These are phyloP conservation scores for Boechera divaricarpa DNA, from an alignment of 345 rosid genomes.

Conservation along the genomic window DNA sequence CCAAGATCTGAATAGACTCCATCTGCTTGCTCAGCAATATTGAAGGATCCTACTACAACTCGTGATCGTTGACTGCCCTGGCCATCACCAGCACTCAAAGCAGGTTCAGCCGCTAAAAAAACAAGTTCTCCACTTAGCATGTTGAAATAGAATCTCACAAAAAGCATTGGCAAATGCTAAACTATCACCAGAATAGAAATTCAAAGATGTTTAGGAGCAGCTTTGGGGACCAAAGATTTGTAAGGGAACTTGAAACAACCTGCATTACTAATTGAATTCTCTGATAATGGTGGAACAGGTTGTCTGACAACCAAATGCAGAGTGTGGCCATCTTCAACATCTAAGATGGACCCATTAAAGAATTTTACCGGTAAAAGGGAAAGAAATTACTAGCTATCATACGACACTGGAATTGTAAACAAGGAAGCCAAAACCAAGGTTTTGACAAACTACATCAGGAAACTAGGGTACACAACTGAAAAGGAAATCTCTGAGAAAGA, in stretches of 20 bases:
- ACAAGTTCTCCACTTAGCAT: slow-evolving; percentile 28
- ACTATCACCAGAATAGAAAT: not conserved
- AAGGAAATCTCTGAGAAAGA: slow-evolving; percentile 8
- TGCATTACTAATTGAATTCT: slow-evolving; percentile 51
- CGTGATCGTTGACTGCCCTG: slow-evolving; percentile 51
- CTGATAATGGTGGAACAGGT: slow-evolving; percentile 52
- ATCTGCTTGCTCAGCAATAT: slow-evolving; percentile 61
- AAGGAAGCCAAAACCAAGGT: not conserved
- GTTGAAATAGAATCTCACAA: slow-evolving; percentile 13
- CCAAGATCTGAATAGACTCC: slow-evolving; percentile 57
- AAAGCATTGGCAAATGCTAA: not conserved
- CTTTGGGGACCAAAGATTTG: not conserved
- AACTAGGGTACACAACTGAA: slow-evolving; percentile 11
- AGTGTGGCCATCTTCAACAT: slow-evolving; percentile 72
- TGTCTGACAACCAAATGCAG: slow-evolving; percentile 67
- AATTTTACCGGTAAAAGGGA: slow-evolving; percentile 2
- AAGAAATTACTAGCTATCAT: not conserved
- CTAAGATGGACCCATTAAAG: slow-evolving; percentile 46
- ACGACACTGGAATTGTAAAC: not conserved
- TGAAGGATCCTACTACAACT: slow-evolving; percentile 61
- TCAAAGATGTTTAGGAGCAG: not conserved
- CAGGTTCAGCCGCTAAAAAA: slow-evolving; percentile 50
- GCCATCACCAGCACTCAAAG: slow-evolving; percentile 49
- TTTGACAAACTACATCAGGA: slow-evolving; percentile 17
- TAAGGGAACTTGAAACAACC: slow-evolving; percentile 45